Percentiles rank a stretch among this genome's conserved stretches.
These are phyloP conservation scores for Neltuma alba DNA, from an alignment of 306 rosid species.

Conservation along the genomic window DNA sequence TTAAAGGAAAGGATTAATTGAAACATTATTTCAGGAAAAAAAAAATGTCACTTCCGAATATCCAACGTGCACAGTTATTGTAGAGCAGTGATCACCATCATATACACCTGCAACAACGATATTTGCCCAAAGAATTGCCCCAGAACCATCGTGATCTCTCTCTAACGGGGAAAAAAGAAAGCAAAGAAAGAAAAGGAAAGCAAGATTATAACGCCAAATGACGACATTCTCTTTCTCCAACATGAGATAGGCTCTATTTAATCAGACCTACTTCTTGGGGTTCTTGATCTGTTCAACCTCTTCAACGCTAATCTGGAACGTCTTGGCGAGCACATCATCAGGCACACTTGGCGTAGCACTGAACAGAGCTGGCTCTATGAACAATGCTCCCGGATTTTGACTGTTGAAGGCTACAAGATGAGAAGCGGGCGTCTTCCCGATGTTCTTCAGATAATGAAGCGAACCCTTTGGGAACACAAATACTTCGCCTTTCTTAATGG, in stretches of 20 bases:
- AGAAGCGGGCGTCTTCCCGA: constrained; percentile 29
- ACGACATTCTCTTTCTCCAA: background rate
- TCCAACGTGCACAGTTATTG: background rate
- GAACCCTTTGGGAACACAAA: constrained; percentile 34
- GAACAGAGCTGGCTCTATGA: constrained; percentile 27
- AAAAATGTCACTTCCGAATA: background rate
- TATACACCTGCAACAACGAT: background rate
- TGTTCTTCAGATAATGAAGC: constrained; percentile 29
- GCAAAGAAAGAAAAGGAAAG: background rate
- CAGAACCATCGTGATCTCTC: background rate
- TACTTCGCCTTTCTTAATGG: constrained; percentile 24
- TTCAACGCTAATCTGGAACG: constrained; percentile 29
- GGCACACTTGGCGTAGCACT: constrained; percentile 32
- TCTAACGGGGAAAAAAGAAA: background rate
- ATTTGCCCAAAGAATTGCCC: background rate
- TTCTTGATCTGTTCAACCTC: constrained; percentile 30
- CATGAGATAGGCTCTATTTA: background rate
- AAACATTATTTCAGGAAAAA: too few species aligned
- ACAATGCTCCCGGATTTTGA: constrained; percentile 34
- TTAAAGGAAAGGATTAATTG: background rate
- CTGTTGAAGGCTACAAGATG: constrained; percentile 30
- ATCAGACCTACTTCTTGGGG: constrained; percentile 3
- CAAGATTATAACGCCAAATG: background rate
- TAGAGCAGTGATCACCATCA: background rate
- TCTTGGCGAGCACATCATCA: constrained; percentile 19